Conservation (phyloP, 192 early-diverging fungal genomes). For the Chytriomyces sp. region DNA sequence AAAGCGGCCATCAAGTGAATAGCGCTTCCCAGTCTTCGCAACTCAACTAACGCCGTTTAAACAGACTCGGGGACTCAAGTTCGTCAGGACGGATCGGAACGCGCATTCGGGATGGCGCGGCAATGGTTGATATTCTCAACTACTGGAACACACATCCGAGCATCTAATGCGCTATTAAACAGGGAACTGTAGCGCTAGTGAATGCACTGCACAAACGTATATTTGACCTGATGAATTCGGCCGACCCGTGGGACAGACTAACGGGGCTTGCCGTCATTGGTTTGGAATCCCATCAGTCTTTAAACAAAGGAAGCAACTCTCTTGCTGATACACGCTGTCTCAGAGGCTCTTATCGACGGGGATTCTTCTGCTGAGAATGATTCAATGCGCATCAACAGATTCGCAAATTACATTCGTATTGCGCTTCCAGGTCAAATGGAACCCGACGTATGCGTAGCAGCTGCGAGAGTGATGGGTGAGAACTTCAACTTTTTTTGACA, state of each 20-base stretch:
- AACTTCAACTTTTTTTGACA: conserved; percentile 17
- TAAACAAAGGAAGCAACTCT: background rate
- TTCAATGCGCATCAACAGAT: conserved; percentile 58
- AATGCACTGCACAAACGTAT: conserved; percentile 45
- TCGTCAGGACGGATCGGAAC: background rate
- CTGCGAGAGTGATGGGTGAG: conserved; percentile 66
- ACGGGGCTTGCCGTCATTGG: conserved; percentile 42
- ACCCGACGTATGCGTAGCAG: conserved; percentile 63
- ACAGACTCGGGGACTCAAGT: background rate
- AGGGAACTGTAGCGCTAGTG: conserved; percentile 11
- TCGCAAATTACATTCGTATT: conserved; percentile 68
- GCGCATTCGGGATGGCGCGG: background rate
- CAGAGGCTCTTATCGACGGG: conserved; percentile 33
- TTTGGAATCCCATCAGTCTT: background rate
- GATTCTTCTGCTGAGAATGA: conserved; percentile 26
- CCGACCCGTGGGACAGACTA: conserved; percentile 37
- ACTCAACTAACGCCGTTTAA: too few species aligned
- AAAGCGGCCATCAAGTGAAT: background rate
- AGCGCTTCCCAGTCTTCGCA: background rate
- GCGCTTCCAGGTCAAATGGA: conserved; percentile 64
- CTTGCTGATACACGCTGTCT: background rate
- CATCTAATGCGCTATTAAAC: background rate
- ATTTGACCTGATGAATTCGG: conserved; percentile 42
- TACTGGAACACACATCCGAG: background rate
- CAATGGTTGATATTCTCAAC: background rate